Conservation (phyloP, 1,284 basidiomycete species). For the Chalciporus sp. region DNA sequence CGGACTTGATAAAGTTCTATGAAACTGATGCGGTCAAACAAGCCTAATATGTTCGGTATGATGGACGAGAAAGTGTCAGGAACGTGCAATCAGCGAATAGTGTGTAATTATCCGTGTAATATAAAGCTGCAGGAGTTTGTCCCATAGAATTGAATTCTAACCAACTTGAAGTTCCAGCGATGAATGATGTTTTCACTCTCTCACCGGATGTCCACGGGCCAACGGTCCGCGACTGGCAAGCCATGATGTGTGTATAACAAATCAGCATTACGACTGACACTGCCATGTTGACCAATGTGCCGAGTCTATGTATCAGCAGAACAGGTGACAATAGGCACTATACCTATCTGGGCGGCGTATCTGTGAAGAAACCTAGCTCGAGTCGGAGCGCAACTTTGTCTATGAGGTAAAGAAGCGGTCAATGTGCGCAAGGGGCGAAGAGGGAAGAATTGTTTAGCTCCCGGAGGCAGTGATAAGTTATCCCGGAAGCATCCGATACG, state of each 20-base stretch:
- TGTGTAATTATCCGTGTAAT: slow-evolving; percentile 9
- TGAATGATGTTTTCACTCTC: background rate
- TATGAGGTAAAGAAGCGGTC: no score
- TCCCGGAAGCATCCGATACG: no score
- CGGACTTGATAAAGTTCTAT: slow-evolving; percentile 87
- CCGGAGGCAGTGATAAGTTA: no score
- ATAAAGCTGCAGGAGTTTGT: background rate
- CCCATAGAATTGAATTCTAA: background rate
- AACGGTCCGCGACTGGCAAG: background rate
- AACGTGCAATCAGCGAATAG: background rate
- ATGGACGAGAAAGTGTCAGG: background rate
- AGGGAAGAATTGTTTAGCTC: no score
- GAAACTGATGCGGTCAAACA: slow-evolving; percentile 32
- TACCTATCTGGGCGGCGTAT: no score
- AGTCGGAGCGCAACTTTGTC: no score
- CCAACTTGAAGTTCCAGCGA: background rate
- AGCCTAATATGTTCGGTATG: slow-evolving; percentile 5
- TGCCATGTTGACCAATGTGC: no score
- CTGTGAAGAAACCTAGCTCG: no score
- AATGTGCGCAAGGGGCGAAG: no score
- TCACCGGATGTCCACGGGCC: background rate
- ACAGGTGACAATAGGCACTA: no score
- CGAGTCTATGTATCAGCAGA: no score
- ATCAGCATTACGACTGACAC: no score
- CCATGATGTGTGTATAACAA: background rate